Evolutionary conservation across 495 filamentous ascomycete genomes (phyloP), one percentile per base, ranked within the genome.

Genomic region (Penicillium antarcticum): DNA sequence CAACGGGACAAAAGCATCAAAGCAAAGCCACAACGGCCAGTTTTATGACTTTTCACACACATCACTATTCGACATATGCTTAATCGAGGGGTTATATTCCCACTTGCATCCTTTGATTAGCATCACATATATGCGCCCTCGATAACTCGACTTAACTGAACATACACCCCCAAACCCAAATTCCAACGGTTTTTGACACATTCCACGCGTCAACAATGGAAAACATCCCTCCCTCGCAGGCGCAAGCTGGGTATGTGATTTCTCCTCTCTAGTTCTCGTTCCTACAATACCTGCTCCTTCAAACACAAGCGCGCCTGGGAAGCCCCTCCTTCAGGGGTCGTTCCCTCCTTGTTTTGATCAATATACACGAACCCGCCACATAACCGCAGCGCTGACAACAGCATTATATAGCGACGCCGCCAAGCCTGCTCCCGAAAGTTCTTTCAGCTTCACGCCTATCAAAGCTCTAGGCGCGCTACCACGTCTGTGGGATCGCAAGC

Each of bases 401-500:
- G 24, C 37, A 4, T 18, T 9, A 31, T 51, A 29, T 26, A 63
- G 57, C 40, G 55, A 48, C 39, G n/a, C 42, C 19, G 10, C 42
- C 44, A 45, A 58, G 12, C 39, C 56, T 18, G 17, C 31, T 4
- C 29, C 49, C 32, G 68, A 68, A 7, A 56, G 48, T 17, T 53
- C 61, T 8, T 74, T 74, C 56, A 68, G 62, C 26, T 75, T 70
- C 45, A 72, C 67, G 10, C 67, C 70, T 21, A 66, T 68, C 51
- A 72, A 70, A 54, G 54, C 57, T 32, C 33, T 57, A 14, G 52
- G 50, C 68, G 63, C 48, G 54, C 62, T 50, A 35, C 76, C 63
- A 51, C 81, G 59, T 68, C 65, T 70, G 68, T 75, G 66, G 80
- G 84, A 70, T 69, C 73, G 66, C 71, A 79, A 65, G 72, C 82